Percentiles rank a stretch among this genome's conserved stretches.
These are phyloP conservation scores for Mucor piriformis DNA, from an alignment of 371 early-diverging fungal genomes.

Conservation along the genomic window DNA sequence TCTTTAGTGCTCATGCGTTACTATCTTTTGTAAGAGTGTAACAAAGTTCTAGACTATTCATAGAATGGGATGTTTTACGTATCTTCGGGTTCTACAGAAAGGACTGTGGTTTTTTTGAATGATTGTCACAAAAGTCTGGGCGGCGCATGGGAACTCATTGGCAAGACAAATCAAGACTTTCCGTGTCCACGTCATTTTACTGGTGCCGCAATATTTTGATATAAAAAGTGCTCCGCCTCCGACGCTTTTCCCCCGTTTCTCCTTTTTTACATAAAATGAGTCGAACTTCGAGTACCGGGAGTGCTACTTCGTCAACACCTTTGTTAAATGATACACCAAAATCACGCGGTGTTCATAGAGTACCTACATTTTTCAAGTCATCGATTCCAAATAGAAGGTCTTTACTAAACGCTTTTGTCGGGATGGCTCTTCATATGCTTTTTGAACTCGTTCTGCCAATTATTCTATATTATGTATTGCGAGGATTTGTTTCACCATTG, in stretches of 20 bases:
- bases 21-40: too few species aligned
- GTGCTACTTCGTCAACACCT: slow-evolving; percentile 22
- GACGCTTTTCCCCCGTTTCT: neutral
- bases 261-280: slow-evolving; percentile 8
- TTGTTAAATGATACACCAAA: slow-evolving; percentile 14
- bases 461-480: slow-evolving; percentile 44
- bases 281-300: slow-evolving; percentile 4
- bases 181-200: too few species aligned
- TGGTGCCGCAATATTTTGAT: too few species aligned
- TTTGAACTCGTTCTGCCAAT: slow-evolving; percentile 47
- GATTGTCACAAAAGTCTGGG: too few species aligned
- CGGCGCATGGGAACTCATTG: too few species aligned
- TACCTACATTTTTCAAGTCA: slow-evolving; percentile 43
- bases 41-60: too few species aligned
- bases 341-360: slow-evolving; percentile 27
- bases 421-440: slow-evolving; percentile 39
- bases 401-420: slow-evolving; percentile 36
- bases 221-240: neutral
- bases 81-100: too few species aligned
- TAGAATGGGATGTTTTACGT: too few species aligned
- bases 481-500: slow-evolving; percentile 41
- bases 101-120: too few species aligned
- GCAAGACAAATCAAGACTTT: too few species aligned
- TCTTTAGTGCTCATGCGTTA: too few species aligned
- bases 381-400: slow-evolving; percentile 46